A percentile compares a stretch with the other conserved stretches of the same genome.
These are phyloP conservation scores for Albizia julibrissin DNA, from an alignment of 306 rosid species.

Conservation along the genomic window DNA sequence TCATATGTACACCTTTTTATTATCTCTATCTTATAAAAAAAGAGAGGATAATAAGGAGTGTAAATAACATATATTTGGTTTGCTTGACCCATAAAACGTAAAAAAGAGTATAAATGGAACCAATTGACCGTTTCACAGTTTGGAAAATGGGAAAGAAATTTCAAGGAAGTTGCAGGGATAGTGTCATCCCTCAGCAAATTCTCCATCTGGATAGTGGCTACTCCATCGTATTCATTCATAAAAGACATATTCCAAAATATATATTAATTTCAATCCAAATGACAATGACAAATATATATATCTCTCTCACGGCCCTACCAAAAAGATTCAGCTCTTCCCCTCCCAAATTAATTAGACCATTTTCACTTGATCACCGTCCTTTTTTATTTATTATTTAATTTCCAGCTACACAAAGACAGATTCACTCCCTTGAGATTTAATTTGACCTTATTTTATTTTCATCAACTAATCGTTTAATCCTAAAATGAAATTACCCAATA, in stretches of 20 bases:
- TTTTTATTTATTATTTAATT: slow-evolving; percentile 4
- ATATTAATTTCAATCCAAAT: neutral
- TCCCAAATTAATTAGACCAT: neutral
- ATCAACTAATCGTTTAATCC: neutral
- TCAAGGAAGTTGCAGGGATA: slow-evolving; percentile 49
- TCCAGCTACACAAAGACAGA: slow-evolving; percentile 33
- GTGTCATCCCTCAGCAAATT: slow-evolving; percentile 39
- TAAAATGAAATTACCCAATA: neutral
- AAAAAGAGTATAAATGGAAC: neutral
- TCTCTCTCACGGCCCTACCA: slow-evolving; percentile 32
- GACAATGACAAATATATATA: slow-evolving; percentile 34
- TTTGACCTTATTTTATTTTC: slow-evolving; percentile 14
- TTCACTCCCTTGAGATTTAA: slow-evolving; percentile 16
- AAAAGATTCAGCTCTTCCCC: slow-evolving; percentile 34
- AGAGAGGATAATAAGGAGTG: too few relatives aligned
- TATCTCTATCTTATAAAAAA: too few relatives aligned
- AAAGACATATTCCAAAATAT: slow-evolving; percentile 32
- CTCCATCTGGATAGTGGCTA: slow-evolving; percentile 37
- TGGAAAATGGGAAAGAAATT: slow-evolving; percentile 40
- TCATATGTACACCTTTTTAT: too few relatives aligned
- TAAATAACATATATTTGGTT: too few relatives aligned
- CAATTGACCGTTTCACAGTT: slow-evolving; percentile 34
- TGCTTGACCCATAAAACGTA: neutral
- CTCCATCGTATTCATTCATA: slow-evolving; percentile 41
- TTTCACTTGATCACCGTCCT: neutral